These are phyloP conservation scores for Petasospora fabianii DNA, from an alignment of 1,139 yeast species.

Conservation along the genomic window DNA sequence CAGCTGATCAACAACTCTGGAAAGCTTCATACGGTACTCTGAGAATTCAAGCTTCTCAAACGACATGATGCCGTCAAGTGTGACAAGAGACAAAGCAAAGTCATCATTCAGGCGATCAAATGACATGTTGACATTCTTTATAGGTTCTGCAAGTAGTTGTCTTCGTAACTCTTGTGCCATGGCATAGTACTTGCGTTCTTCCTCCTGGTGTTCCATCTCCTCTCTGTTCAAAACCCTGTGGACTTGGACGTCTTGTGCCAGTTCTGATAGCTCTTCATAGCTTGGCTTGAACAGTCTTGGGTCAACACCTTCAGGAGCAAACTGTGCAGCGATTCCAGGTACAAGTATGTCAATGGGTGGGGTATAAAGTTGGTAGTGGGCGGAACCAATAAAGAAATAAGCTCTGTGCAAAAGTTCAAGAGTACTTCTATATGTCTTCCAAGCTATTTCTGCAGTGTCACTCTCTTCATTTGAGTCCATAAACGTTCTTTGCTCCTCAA, in stretches of 20 bases:
- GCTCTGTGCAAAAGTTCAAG: slow-evolving; percentile 66
- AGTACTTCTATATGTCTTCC: slow-evolving; percentile 23
- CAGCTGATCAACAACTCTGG: slow-evolving; percentile 34
- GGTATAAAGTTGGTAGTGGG: slow-evolving; percentile 44
- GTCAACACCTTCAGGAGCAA: slow-evolving; percentile 14
- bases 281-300: slow-evolving; percentile 1
- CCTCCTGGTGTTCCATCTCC: slow-evolving; percentile 28
- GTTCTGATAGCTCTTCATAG: background rate
- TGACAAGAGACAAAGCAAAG: slow-evolving; percentile 21
- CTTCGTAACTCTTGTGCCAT: slow-evolving; percentile 62
- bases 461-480: slow-evolving; percentile 23
- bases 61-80: slow-evolving; percentile 10
- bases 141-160: slow-evolving; percentile 45
- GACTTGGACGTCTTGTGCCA: slow-evolving; percentile 11
- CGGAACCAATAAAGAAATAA: slow-evolving; percentile 76
- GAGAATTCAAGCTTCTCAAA: slow-evolving; percentile 19
- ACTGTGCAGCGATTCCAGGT: slow-evolving; percentile 16
- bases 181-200: slow-evolving; percentile 49
- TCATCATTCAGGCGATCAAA: slow-evolving; percentile 26
- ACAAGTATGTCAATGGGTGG: slow-evolving; percentile 15
- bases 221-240: slow-evolving; percentile 19
- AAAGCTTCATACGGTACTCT: slow-evolving; percentile 21
- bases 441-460: too few relatives aligned
- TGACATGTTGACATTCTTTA: slow-evolving; percentile 26
- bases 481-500: slow-evolving; percentile 14